These are phyloP conservation scores for Exophiala sp. DNA, from an alignment of 2,329 filamentous ascomycete species.

Conservation along the genomic window DNA sequence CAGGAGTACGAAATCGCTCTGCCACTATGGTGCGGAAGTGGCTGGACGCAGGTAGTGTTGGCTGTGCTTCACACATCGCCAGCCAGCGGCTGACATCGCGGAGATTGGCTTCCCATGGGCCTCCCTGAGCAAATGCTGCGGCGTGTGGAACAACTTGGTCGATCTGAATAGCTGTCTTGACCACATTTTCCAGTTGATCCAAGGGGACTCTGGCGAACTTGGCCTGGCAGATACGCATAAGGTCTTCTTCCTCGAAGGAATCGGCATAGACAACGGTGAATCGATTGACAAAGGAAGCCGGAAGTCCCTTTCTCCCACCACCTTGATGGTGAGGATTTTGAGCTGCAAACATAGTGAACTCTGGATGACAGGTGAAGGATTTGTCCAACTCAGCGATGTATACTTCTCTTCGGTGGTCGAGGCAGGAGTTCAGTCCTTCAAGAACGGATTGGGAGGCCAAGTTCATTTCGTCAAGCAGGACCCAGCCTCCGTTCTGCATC, in stretches of 20 bases:
- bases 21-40: conserved; percentile 78
- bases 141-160: conserved; percentile 65
- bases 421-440: conserved; percentile 91
- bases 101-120: conserved; percentile 94
- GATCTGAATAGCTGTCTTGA: conserved; percentile 75
- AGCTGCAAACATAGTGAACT: conserved; percentile 93
- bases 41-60: conserved; percentile 63
- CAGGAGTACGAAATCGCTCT: conserved; percentile 76
- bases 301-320: conserved; percentile 88
- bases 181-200: conserved; percentile 62
- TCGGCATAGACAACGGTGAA: conserved; percentile 98
- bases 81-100: conserved; percentile 89
- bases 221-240: conserved; percentile 75
- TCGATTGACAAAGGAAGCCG: conserved; percentile 93
- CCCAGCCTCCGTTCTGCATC: conserved; percentile 97
- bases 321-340: conserved; percentile 98
- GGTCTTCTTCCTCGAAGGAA: conserved; percentile 74
- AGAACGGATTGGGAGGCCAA: conserved; percentile 93
- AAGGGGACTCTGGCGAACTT: conserved; percentile 65
- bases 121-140: conserved; percentile 54
- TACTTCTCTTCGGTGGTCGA: conserved; percentile 88
- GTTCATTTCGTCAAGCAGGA: conserved; percentile 97
- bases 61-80: conserved; percentile 56
- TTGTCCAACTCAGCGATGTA: conserved; percentile 95
- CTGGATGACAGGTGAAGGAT: conserved; percentile 81